These are phyloP conservation scores for Hypoxylon sp. DNA, from an alignment of 2,329 filamentous ascomycete species.

Conservation along the genomic window DNA sequence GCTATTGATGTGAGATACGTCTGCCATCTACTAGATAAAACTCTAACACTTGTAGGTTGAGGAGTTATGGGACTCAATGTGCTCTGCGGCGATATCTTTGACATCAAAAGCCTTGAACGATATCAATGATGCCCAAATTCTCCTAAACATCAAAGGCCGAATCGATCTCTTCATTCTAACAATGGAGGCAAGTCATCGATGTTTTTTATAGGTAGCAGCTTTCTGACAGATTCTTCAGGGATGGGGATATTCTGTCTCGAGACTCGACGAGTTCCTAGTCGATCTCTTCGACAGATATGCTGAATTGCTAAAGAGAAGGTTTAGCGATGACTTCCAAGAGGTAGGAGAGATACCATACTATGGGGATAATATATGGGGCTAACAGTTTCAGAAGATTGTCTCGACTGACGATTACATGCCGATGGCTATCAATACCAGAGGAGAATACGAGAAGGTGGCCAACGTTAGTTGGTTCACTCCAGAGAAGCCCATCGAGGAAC, in stretches of 20 bases:
- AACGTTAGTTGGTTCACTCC: conserved; percentile 97
- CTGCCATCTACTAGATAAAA: neutral
- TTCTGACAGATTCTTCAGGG: conserved; percentile 65
- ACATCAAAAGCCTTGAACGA: conserved; percentile 84
- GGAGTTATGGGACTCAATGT: conserved; percentile 99
- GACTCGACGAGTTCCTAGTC: conserved; percentile 88
- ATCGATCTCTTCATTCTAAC: conserved; percentile 97
- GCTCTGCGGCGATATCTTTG: conserved; percentile 84
- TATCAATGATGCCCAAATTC: conserved; percentile 88
- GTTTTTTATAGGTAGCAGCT: neutral
- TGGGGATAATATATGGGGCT: conserved; percentile 20
- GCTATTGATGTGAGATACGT: conserved; percentile 77
- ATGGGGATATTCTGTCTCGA: conserved; percentile 88
- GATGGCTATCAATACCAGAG: conserved; percentile 91
- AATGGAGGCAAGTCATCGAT: conserved; percentile 79
- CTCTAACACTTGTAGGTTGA: conserved; percentile 76
- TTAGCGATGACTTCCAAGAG: conserved; percentile 96
- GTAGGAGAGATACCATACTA: conserved; percentile 58
- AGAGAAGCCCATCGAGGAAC: conserved; percentile 80
- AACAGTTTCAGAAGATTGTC: conserved; percentile 66
- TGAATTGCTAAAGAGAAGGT: conserved; percentile 88
- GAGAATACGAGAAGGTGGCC: conserved; percentile 96
- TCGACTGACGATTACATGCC: conserved; percentile 99
- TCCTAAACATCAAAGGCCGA: conserved; percentile 95
- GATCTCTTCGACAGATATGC: conserved; percentile 94